Evolutionary conservation across 2,329 filamentous ascomycete species (phyloP), one percentile per base, ranked within the genome.

Genomic region (Xylariaceae sp.): DNA sequence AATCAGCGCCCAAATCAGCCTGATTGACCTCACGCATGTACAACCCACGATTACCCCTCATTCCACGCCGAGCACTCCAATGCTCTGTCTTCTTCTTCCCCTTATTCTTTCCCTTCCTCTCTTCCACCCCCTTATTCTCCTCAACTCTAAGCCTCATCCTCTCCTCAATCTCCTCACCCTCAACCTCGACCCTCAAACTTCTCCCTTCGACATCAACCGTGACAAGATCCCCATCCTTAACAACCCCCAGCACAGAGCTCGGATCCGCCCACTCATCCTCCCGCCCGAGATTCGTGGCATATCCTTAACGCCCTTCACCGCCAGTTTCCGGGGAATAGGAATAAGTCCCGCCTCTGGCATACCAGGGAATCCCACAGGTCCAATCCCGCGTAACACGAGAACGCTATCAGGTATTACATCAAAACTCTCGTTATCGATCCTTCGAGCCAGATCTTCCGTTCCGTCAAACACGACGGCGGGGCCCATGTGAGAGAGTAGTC

Each of bases 221-320:
- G 38, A 96, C 82, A 19, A 82, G 61, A 64, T 96, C 91, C 0
- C 89, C 90, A 49, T 88, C 79, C 48, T 73, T 66, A 3, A 95
- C 81, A 1, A 94, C 67, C 0, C 87, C 91, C 51, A 96, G 79
- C 1, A 89, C 86, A 0, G 87, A 89, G 10, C 79, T 82, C 0
- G 87, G 86, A 22, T 76, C 67, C 0, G 86, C 88, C 91, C 91
- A 20, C 80, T 86, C 72, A 95, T 96, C 23, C 91, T 71, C 0
- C 91, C 91, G 58, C 96, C 91, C 0, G 89, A 95, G 23, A 96
- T 77, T 1, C 95, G 74, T 3, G 93, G 81, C 64, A 95, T 83
- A 50, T 95, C 93, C 12, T 72, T 76, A 4, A 95, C 76, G 7
- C 86, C 86, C 1, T 82, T 82, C 0, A 84, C 82, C 0, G 87